Percentiles rank a stretch among this genome's conserved stretches.
Evolutionary conservation across 306 rosid genomes (phyloP).

Genomic region (Vachellia pachyceras): DNA sequence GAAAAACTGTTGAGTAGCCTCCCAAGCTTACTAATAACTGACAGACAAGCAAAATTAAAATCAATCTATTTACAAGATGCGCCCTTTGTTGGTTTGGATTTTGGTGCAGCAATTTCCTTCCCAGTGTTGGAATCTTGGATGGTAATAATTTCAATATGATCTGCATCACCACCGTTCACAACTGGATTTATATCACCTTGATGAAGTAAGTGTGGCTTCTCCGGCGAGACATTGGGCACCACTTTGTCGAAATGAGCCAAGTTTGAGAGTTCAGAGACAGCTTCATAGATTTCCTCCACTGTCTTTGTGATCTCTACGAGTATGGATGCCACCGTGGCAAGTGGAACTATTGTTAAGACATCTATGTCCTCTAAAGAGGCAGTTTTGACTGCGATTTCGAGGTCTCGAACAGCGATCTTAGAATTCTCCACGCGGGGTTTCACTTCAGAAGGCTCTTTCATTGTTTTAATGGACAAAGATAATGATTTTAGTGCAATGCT

Average conservation of each 20-base stretch:
- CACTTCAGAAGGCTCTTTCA: slow-evolving; percentile 60
- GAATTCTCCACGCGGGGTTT: slow-evolving; percentile 57
- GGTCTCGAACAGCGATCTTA: slow-evolving; percentile 58
- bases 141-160: slow-evolving; percentile 59
- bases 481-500: slow-evolving; percentile 66
- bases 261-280: slow-evolving; percentile 72
- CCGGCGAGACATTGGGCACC: slow-evolving; percentile 53
- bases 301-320: slow-evolving; percentile 67
- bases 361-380: slow-evolving; percentile 46
- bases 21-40: slow-evolving; percentile 19
- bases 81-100: slow-evolving; percentile 24
- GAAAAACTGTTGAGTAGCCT: slow-evolving; percentile 34
- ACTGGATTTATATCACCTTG: slow-evolving; percentile 72
- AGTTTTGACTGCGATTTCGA: slow-evolving; percentile 54
- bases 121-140: slow-evolving; percentile 40
- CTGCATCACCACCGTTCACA: slow-evolving; percentile 36
- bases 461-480: slow-evolving; percentile 60
- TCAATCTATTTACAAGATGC: slow-evolving; percentile 36
- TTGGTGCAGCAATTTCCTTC: slow-evolving; percentile 37
- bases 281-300: slow-evolving; percentile 62
- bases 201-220: slow-evolving; percentile 71
- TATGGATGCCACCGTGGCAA: slow-evolving; percentile 65
- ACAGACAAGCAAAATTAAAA: slow-evolving; percentile 1
- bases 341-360: slow-evolving; percentile 60
- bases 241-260: slow-evolving; percentile 62